phyloP scores from a whole-genome alignment of 1,139 yeast species.

The Waltiozyma solani region DNA sequence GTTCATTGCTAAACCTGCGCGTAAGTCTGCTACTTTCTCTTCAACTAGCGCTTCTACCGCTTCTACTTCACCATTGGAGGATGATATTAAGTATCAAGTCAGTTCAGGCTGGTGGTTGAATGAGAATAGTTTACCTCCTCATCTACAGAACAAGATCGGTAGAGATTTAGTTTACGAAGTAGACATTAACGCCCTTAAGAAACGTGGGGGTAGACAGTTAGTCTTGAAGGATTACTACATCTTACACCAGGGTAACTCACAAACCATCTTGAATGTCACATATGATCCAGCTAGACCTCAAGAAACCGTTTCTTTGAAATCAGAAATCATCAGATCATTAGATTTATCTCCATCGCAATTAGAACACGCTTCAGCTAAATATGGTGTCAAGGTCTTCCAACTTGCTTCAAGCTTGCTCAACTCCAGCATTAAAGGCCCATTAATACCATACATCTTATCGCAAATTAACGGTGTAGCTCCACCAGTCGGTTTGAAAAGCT shows the following conservation, averaged over 20 bases:
- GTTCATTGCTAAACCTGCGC: slow-evolving; percentile 6
- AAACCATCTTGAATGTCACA: slow-evolving; percentile 43
- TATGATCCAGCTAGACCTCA: slow-evolving; percentile 50
- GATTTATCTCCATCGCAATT: slow-evolving; percentile 35
- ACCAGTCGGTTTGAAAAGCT: slow-evolving; percentile 58
- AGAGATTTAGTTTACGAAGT: slow-evolving; percentile 51
- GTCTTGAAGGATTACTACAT: slow-evolving; percentile 61
- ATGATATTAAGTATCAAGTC: slow-evolving; percentile 11
- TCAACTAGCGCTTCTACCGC: not conserved
- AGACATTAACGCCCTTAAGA: slow-evolving; percentile 44
- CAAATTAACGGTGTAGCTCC: slow-evolving; percentile 35
- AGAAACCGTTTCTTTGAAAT: slow-evolving; percentile 37
- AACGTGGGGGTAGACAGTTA: slow-evolving; percentile 46
- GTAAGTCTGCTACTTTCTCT: slow-evolving; percentile 18
- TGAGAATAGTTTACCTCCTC: slow-evolving; percentile 45
- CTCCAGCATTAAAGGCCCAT: slow-evolving; percentile 18
- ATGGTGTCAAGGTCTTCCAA: slow-evolving; percentile 33
- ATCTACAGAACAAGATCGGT: slow-evolving; percentile 33
- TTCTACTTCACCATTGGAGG: slow-evolving; percentile 2
- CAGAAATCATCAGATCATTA: slow-evolving; percentile 37
- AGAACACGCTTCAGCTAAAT: slow-evolving; percentile 37
- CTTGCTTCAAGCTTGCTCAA: slow-evolving; percentile 35
- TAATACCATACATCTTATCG: slow-evolving; percentile 21
- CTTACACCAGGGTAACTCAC: slow-evolving; percentile 65
- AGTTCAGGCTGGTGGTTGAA: slow-evolving; percentile 56